Evolutionary conservation across 345 rosid genomes (phyloP).

Genomic region (Chamaenerion angustifolium): DNA sequence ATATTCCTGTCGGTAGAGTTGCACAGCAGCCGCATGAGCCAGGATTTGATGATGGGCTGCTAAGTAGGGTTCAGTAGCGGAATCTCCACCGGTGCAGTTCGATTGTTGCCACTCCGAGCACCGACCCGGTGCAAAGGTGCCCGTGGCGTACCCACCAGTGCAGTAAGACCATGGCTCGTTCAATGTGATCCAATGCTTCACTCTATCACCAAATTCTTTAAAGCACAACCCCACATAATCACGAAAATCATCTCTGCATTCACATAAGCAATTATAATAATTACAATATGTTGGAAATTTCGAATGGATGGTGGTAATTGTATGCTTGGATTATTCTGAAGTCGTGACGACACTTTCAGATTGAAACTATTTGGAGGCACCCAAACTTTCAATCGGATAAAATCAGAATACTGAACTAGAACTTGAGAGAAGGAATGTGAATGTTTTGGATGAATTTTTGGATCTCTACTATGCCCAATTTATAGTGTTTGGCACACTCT

Average conservation of each 20-base stretch:
- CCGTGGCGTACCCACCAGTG: slow-evolving; percentile 11
- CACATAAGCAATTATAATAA: background rate
- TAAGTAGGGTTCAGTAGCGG: slow-evolving; percentile 31
- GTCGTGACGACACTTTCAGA: no score
- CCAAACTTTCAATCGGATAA: no score
- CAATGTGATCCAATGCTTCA: slow-evolving; percentile 36
- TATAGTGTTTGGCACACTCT: no score
- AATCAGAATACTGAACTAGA: no score
- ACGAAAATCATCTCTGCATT: slow-evolving; percentile 19
- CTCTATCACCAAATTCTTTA: slow-evolving; percentile 25
- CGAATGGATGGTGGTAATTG: no score
- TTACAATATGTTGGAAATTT: no score
- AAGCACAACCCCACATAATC: slow-evolving; percentile 27
- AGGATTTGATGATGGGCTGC: slow-evolving; percentile 26
- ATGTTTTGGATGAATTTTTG: no score
- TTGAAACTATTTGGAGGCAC: no score
- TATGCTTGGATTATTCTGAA: no score
- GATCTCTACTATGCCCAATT: no score
- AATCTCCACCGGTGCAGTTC: slow-evolving; percentile 24
- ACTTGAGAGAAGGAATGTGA: no score
- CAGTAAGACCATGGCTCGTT: slow-evolving; percentile 24
- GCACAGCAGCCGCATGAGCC: slow-evolving; percentile 29
- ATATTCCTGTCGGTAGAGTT: slow-evolving; percentile 16
- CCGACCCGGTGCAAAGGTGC: slow-evolving; percentile 14
- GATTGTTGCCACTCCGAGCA: slow-evolving; percentile 21